These are phyloP conservation scores for Yamadazyma siamensis DNA, from an alignment of 1,139 yeast genomes.

Conservation along the genomic window DNA sequence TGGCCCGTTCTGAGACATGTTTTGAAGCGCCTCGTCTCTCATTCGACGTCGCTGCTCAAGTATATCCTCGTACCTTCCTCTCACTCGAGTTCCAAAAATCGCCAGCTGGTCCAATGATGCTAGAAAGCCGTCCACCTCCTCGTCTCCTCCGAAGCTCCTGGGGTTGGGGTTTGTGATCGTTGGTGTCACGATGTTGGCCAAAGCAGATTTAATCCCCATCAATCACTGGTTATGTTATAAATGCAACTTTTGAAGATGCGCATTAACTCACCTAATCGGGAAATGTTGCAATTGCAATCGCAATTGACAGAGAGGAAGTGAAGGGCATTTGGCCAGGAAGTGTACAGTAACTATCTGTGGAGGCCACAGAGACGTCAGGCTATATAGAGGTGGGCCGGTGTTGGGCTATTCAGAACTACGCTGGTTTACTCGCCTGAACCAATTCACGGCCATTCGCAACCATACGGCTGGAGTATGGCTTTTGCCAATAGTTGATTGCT, in stretches of 20 bases:
- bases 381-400: too few relatives aligned
- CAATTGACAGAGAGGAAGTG: too few relatives aligned
- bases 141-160: constrained; percentile 2
- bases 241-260: background rate
- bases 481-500: too few relatives aligned
- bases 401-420: too few relatives aligned
- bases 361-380: too few relatives aligned
- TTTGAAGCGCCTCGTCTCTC: constrained; percentile 1
- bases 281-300: too few relatives aligned
- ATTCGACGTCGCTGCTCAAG: constrained; percentile 4
- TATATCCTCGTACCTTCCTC: constrained; percentile 4
- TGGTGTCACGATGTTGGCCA: constrained; percentile 13
- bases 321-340: too few relatives aligned
- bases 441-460: too few relatives aligned
- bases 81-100: constrained; percentile 4
- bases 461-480: too few relatives aligned
- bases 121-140: constrained; percentile 5
- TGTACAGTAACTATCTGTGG: too few relatives aligned
- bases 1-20: too few relatives aligned
- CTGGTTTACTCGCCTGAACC: too few relatives aligned
- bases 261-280: constrained; percentile 2
- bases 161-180: constrained; percentile 12
- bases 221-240: background rate
- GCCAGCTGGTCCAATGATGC: constrained; percentile 4
- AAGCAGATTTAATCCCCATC: constrained; percentile 13